Conservation (phyloP, 2,329 filamentous ascomycete genomes). For the Colletotrichum sp. region DNA sequence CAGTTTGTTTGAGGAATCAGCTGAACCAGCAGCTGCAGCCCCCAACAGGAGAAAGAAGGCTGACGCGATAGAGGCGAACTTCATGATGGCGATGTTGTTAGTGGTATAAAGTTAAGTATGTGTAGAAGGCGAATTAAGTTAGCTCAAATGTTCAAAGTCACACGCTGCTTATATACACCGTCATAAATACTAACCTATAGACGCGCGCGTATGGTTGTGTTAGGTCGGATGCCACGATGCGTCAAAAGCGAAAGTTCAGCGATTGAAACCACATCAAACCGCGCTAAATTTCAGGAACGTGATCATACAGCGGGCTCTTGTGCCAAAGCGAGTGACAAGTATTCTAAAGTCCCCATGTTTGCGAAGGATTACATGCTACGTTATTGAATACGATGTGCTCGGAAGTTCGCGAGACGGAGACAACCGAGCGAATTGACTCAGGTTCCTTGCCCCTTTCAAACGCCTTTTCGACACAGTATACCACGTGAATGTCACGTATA, state of each 20-base stretch:
- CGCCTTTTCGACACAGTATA: neutral
- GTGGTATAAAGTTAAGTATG: no score
- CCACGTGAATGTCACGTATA: neutral
- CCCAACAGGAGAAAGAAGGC: neutral
- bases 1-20: neutral
- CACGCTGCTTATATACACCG: neutral
- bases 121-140: no score
- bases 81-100: neutral
- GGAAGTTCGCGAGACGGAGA: neutral
- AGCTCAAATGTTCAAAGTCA: no score
- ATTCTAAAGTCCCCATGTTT: neutral
- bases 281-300: neutral
- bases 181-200: neutral
- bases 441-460: neutral
- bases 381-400: neutral
- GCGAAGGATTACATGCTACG: fast-evolving
- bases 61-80: neutral
- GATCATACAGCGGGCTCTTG: fast-evolving
- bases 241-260: neutral
- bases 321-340: neutral
- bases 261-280: neutral
- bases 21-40: neutral
- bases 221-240: neutral
- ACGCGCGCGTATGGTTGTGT: neutral
- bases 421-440: neutral